Evolutionary conservation across 2,329 filamentous ascomycete species (phyloP).

Genomic region (Neopestalotiopsis clavispora): DNA sequence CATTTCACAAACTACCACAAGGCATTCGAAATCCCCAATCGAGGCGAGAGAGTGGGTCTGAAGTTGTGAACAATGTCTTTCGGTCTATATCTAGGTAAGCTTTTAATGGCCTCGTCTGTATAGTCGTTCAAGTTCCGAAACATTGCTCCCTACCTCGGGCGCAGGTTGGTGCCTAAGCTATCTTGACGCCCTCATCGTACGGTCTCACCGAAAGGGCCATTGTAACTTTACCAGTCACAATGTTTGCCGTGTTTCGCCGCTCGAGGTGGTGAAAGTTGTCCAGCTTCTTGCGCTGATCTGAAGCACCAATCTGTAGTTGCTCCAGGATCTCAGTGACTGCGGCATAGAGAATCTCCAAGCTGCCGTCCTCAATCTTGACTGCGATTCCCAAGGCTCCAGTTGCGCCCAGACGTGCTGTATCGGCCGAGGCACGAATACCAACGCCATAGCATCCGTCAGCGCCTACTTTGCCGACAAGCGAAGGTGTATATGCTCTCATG

Average conservation of each 20-base stretch:
- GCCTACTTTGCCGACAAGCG: slow-evolving; percentile 51
- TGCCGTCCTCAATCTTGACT: slow-evolving; percentile 55
- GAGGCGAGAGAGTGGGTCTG: neutral
- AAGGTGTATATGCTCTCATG: slow-evolving; percentile 43
- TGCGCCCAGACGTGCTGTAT: slow-evolving; percentile 41
- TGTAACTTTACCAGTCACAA: slow-evolving; percentile 38
- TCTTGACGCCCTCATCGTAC: neutral
- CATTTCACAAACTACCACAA: neutral
- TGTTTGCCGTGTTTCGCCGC: slow-evolving; percentile 42
- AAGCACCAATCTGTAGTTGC: slow-evolving; percentile 44
- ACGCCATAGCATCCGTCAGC: slow-evolving; percentile 55
- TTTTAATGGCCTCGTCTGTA: too few relatives aligned
- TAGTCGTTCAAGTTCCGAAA: neutral
- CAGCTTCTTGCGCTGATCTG: slow-evolving; percentile 35
- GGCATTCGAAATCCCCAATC: neutral
- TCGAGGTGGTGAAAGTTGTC: slow-evolving; percentile 37
- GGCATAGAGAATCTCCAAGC: slow-evolving; percentile 46
- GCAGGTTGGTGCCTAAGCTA: neutral
- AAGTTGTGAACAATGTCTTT: neutral
- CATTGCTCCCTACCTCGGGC: neutral
- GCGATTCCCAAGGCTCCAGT: slow-evolving; percentile 46
- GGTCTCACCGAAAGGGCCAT: slow-evolving; percentile 20
- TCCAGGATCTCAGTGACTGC: slow-evolving; percentile 48
- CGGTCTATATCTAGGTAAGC: neutral
- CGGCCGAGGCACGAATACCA: slow-evolving; percentile 42